A percentile compares a stretch with the other conserved stretches of the same genome.
Conservation (phyloP, 305 asterid species). For the Fraxinus platypoda region DNA sequence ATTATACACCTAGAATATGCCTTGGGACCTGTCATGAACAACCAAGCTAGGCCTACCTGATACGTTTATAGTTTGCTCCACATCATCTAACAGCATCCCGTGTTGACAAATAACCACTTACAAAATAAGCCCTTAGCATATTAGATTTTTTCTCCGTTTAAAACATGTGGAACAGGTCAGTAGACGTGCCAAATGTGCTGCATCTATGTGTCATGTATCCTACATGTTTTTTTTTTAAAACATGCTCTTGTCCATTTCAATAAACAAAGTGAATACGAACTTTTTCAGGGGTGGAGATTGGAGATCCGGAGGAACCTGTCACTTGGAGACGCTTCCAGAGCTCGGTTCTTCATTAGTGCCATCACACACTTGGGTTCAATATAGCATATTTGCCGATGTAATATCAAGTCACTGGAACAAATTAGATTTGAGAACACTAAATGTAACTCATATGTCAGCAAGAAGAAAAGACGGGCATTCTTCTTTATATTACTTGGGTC, state of each 20-base stretch:
- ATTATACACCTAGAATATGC: neutral
- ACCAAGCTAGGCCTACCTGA: neutral
- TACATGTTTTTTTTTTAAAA: neutral
- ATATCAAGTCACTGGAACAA: conserved; percentile 29
- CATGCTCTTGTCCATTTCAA: neutral
- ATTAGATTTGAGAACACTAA: conserved; percentile 34
- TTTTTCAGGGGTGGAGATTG: conserved; percentile 83
- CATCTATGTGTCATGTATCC: neutral
- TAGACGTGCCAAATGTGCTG: neutral
- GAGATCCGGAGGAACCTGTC: conserved; percentile 82
- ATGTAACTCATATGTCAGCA: conserved; percentile 61
- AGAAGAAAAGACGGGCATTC: conserved; percentile 90
- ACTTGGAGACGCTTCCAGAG: conserved; percentile 77
- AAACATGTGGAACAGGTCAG: neutral
- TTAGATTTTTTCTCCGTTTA: neutral
- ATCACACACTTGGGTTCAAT: conserved; percentile 57
- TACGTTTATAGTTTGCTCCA: neutral
- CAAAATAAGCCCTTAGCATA: neutral
- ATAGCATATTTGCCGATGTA: conserved; percentile 40
- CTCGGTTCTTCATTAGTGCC: conserved; percentile 71
- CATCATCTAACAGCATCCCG: neutral
- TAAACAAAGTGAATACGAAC: neutral
- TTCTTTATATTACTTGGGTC: conserved; percentile 77
- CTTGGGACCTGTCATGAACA: neutral
- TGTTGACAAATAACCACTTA: too few relatives aligned